Evolutionary conservation across 169 alveolate genomes (phyloP).

Genomic region (Babesia gibsoni): DNA sequence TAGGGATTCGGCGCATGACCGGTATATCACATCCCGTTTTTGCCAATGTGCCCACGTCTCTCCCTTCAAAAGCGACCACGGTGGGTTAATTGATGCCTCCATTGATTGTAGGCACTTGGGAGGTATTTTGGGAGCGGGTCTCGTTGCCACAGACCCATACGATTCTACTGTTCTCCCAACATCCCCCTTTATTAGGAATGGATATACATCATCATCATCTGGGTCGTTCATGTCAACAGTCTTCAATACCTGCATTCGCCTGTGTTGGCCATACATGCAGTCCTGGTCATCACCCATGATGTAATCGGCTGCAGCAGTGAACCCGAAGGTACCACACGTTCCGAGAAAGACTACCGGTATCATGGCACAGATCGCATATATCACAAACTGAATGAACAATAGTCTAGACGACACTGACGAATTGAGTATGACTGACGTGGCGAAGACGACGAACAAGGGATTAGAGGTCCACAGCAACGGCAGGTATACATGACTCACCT

Average conservation of each 20-base stretch:
- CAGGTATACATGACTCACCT: slow-evolving; percentile 1
- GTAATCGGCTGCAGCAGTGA: too few species aligned
- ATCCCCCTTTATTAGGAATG: neutral
- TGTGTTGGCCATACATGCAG: too few species aligned
- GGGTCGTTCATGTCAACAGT: neutral
- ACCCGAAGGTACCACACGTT: too few species aligned
- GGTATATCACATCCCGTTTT: slow-evolving; percentile 13
- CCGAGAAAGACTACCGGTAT: neutral
- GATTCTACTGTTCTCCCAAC: too few species aligned
- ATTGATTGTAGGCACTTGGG: neutral
- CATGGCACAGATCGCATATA: slow-evolving; percentile 4
- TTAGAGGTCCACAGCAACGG: slow-evolving; percentile 32
- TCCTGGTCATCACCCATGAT: too few species aligned
- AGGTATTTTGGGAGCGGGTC: neutral
- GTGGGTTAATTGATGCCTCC: neutral
- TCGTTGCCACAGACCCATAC: neutral
- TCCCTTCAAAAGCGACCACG: slow-evolving; percentile 4
- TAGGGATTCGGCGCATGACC: neutral
- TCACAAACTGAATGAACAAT: neutral
- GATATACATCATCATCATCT: neutral
- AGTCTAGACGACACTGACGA: neutral
- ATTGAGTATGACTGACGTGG: slow-evolving; percentile 5
- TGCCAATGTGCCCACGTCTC: slow-evolving; percentile 38
- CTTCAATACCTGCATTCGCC: slow-evolving; percentile 11
- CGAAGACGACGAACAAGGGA: slow-evolving; percentile 25